Evolutionary conservation across 164 flowering plant genomes (phyloP), one percentile per base, ranked within the genome.

Genomic region (Umbilicus rupestris): DNA sequence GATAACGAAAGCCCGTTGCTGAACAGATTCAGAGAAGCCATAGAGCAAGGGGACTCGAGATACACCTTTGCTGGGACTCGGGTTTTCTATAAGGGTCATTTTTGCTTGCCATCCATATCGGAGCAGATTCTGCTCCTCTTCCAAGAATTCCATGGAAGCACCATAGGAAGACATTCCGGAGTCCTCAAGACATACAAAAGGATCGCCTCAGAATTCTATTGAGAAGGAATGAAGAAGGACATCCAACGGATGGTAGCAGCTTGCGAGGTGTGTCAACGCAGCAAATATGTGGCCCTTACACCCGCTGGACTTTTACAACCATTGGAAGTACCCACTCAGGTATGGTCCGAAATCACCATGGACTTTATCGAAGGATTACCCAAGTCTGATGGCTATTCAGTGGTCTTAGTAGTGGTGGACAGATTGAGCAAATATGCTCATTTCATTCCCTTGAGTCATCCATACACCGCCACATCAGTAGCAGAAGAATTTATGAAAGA

Each of bases 341-440:
- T 42, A 2, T 71, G 69, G 60, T 0, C 5, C 11, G 62, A 63
- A 5, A 64, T 70, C 19, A 1, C 49, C 16, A 63, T 64, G 72
- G 52, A 70, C 35, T 63, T 70, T 39, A 64, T 63, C 17, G 33
- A 17, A 29, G 73, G 72, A 20, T 12, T 70, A 7, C 70, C 70
- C 12, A 41, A 37, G 24, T 22, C 39, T 0, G n/a, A 63, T 39
- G 71, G 71, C 0, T 7, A 62, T 7, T 39, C 45, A 30, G 47
- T 24, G 4, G 64, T 70, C 6, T 39, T 71, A 10, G 73, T 71
- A 17, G 69, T 57, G 42, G 65, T 71, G 69, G n/a, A n/a, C n/a
- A n/a, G n/a, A n/a, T n/a, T n/a, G n/a, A n/a, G n/a, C n/a, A n/a
- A n/a, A n/a, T n/a, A 41, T 44, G 69, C 65, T 19, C 73, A 66